These are phyloP conservation scores for Colletotrichum orchidophilum DNA, from an alignment of 2,329 filamentous ascomycete genomes.

Conservation along the genomic window DNA sequence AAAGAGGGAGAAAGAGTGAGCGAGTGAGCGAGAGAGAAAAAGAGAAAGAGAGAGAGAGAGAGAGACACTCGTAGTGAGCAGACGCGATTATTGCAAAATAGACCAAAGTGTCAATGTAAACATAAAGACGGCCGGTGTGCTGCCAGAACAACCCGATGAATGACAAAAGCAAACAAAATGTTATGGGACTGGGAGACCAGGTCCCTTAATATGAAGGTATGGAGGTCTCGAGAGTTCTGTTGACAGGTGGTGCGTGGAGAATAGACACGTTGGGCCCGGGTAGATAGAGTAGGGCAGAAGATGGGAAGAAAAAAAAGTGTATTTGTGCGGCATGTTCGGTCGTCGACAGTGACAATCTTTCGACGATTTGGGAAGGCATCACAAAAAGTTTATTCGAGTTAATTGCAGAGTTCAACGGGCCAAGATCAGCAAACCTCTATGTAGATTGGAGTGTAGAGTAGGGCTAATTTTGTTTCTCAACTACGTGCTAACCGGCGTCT, in stretches of 20 bases:
- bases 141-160: slow-evolving; percentile 23
- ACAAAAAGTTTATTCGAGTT: slow-evolving; percentile 26
- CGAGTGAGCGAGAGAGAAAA: not conserved
- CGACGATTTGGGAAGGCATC: slow-evolving; percentile 7
- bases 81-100: not conserved
- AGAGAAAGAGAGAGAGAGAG: not conserved
- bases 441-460: not conserved
- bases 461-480: not conserved
- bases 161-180: too few relatives aligned
- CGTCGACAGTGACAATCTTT: slow-evolving; percentile 18
- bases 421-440: not conserved
- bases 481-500: slow-evolving; percentile 7
- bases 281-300: not conserved
- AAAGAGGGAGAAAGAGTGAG: not conserved
- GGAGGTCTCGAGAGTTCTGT: not conserved
- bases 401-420: not conserved
- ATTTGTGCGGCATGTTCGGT: slow-evolving; percentile 12
- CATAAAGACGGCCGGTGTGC: slow-evolving; percentile 14
- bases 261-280: not conserved
- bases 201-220: not conserved
- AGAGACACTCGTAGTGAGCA: not conserved
- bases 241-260: not conserved
- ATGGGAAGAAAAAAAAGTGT: not conserved
- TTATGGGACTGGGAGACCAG: not conserved
- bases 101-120: not conserved